phyloP scores from a whole-genome alignment of 176 grass and related monocot genomes.

The Ananas comosus region DNA sequence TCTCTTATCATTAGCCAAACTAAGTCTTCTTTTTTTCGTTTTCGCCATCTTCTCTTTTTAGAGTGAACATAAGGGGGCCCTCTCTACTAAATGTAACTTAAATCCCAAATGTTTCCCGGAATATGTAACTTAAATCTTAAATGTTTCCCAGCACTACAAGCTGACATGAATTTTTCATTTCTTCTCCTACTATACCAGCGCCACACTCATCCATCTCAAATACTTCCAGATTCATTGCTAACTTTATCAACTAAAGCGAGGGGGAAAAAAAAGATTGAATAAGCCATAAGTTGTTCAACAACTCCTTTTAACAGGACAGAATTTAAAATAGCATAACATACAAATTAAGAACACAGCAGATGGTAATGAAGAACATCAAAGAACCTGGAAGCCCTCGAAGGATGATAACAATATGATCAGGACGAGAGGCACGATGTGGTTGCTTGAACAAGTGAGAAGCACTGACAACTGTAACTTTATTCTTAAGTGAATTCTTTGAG shows the following conservation, averaged over 20 bases:
- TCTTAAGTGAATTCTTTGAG: constrained; percentile 17
- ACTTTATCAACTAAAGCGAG: background rate
- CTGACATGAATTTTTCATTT: too few relatives aligned
- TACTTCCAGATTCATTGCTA: background rate
- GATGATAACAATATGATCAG: constrained; percentile 92
- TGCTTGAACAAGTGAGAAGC: constrained; percentile 74
- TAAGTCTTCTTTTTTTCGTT: background rate
- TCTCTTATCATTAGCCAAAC: background rate
- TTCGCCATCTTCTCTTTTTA: background rate
- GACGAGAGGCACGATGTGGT: constrained; percentile 58
- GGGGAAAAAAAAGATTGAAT: too few relatives aligned
- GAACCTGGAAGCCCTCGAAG: constrained; percentile 89
- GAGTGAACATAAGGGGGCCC: background rate
- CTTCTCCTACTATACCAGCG: too few relatives aligned
- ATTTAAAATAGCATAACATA: background rate
- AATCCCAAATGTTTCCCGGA: too few relatives aligned
- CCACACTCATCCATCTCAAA: background rate
- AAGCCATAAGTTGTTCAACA: background rate
- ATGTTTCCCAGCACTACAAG: too few relatives aligned
- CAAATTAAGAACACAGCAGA: background rate
- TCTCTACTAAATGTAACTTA: too few relatives aligned
- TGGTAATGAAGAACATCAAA: constrained; percentile 13
- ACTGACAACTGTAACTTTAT: constrained; percentile 47
- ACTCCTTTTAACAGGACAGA: background rate
- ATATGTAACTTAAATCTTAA: too few relatives aligned